phyloP scores from a whole-genome alignment of 768 basidiomycete species.

The Lentinula edodes region DNA sequence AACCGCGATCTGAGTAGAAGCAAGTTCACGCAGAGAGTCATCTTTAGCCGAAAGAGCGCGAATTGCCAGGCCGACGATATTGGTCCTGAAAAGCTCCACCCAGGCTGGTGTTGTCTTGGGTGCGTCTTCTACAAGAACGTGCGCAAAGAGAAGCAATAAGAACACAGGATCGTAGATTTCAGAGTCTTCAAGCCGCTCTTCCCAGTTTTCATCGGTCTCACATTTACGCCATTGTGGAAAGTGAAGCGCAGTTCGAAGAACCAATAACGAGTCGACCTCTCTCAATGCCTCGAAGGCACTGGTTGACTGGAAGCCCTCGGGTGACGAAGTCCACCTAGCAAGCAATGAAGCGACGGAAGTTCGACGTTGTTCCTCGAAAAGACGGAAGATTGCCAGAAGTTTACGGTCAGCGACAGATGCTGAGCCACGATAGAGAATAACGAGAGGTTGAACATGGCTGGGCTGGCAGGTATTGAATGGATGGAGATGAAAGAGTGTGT shows the following conservation, averaged over 20 bases:
- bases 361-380: slow-evolving; percentile 72
- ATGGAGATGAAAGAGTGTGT: slow-evolving; percentile 66
- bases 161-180: slow-evolving; percentile 79
- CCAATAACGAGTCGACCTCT: slow-evolving; percentile 58
- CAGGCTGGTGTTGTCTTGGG: slow-evolving; percentile 65
- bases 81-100: slow-evolving; percentile 83
- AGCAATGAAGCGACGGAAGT: slow-evolving; percentile 61
- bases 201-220: slow-evolving; percentile 23
- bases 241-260: slow-evolving; percentile 65
- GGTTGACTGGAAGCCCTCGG: slow-evolving; percentile 31
- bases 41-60: slow-evolving; percentile 68
- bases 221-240: slow-evolving; percentile 66
- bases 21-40: slow-evolving; percentile 50
- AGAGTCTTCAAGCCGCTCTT: slow-evolving; percentile 21
- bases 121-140: slow-evolving; percentile 54
- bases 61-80: slow-evolving; percentile 68
- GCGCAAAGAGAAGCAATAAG: slow-evolving; percentile 58
- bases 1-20: slow-evolving; percentile 54
- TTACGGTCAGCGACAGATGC: slow-evolving; percentile 57
- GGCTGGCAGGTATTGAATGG: slow-evolving; percentile 83
- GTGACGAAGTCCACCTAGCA: slow-evolving; percentile 54
- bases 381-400: slow-evolving; percentile 68
- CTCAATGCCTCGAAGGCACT: slow-evolving; percentile 61
- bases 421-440: slow-evolving; percentile 71
- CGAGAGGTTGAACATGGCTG: slow-evolving; percentile 74